These are phyloP conservation scores for Saturnispora serradocipensis DNA, from an alignment of 805 yeast genomes.

Conservation along the genomic window DNA sequence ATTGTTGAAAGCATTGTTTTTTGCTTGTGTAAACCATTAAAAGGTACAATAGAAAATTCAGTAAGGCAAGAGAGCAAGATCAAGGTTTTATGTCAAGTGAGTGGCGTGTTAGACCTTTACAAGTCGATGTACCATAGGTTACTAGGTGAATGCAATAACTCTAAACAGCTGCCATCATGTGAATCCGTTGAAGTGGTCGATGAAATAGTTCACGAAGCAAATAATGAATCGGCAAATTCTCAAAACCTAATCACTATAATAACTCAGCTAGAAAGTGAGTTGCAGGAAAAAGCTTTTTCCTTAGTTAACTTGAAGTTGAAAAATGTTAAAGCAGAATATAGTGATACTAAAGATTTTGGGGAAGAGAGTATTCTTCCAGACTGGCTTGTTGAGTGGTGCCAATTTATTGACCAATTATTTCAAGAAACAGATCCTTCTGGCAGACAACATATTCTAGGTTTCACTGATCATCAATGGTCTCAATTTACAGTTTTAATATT, in stretches of 20 bases:
- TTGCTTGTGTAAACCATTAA: slow-evolving; percentile 50
- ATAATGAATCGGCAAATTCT: neutral
- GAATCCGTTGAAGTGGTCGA: neutral
- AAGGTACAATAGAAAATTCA: slow-evolving; percentile 57
- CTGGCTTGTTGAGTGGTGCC: slow-evolving; percentile 63
- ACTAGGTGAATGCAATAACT: slow-evolving; percentile 13
- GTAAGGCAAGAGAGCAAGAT: slow-evolving; percentile 57
- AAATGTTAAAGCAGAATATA: slow-evolving; percentile 21
- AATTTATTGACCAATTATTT: slow-evolving; percentile 50
- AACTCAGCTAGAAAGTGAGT: slow-evolving; percentile 26
- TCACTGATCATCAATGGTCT: slow-evolving; percentile 29
- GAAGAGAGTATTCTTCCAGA: slow-evolving; percentile 73
- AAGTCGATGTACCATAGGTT: slow-evolving; percentile 54
- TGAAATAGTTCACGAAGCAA: slow-evolving; percentile 5
- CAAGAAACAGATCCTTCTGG: slow-evolving; percentile 31
- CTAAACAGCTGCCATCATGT: neutral
- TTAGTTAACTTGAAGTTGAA: slow-evolving; percentile 32
- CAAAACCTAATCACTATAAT: slow-evolving; percentile 19
- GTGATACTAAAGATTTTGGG: slow-evolving; percentile 17
- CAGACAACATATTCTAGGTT: slow-evolving; percentile 24
- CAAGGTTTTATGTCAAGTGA: slow-evolving; percentile 45
- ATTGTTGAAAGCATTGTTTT: slow-evolving; percentile 43
- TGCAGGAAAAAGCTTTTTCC: slow-evolving; percentile 33
- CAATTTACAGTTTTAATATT: slow-evolving; percentile 35
- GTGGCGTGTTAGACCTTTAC: slow-evolving; percentile 59